Conservation (phyloP, 495 filamentous ascomycete species). For the Xylaria venustula region DNA sequence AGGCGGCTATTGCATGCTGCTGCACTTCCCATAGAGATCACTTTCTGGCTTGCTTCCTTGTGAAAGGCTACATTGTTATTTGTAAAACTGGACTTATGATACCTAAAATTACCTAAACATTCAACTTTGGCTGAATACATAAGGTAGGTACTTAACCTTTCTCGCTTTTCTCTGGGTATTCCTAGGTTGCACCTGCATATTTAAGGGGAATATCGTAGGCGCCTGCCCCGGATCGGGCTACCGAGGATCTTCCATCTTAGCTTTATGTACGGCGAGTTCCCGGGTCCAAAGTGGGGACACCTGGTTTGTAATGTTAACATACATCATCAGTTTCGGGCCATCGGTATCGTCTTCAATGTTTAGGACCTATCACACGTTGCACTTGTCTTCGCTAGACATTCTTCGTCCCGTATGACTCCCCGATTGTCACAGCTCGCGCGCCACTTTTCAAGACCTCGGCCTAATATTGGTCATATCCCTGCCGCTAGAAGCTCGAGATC, state of each 20-base stretch:
- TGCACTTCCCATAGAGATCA: background rate
- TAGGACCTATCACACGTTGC: background rate
- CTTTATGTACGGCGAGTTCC: too few relatives aligned
- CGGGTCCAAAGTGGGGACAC: background rate
- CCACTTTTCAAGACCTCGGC: conserved; percentile 65
- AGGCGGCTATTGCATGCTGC: background rate
- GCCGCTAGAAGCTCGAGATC: conserved; percentile 30
- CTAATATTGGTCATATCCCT: conserved; percentile 53
- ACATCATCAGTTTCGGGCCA: background rate
- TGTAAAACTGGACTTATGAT: too few relatives aligned
- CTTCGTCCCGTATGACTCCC: conserved; percentile 59
- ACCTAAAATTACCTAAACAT: too few relatives aligned
- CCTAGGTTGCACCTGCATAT: too few relatives aligned
- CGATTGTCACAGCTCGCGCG: conserved; percentile 70
- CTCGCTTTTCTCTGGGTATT: too few relatives aligned
- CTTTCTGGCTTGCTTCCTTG: background rate
- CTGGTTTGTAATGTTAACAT: too few relatives aligned
- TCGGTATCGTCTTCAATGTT: background rate
- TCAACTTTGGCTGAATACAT: too few relatives aligned
- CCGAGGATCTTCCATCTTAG: conserved; percentile 8
- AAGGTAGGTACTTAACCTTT: too few relatives aligned
- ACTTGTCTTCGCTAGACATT: background rate
- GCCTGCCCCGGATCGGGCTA: background rate
- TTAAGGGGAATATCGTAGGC: background rate
- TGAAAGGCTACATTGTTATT: background rate